Evolutionary conservation across 176 grass and related monocot genomes (phyloP).

Genomic region (Phoenix dactylifera): DNA sequence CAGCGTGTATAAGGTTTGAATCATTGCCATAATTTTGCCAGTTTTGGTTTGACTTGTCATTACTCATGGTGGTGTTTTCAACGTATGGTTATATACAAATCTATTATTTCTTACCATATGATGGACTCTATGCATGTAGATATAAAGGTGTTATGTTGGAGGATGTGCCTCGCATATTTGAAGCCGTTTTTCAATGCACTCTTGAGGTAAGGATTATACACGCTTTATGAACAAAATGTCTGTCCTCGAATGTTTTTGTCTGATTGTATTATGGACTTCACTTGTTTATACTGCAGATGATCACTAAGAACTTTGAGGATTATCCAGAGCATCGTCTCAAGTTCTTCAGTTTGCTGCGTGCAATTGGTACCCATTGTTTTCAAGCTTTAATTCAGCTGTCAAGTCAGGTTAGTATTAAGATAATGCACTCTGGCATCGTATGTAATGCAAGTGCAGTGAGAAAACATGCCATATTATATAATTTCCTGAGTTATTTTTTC

Average conservation of each 20-base stretch:
- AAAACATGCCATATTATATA: not conserved
- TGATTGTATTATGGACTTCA: slow-evolving; percentile 1
- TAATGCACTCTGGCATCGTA: not conserved
- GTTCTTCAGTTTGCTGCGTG: slow-evolving; percentile 90
- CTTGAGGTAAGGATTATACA: slow-evolving; percentile 53
- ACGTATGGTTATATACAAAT: too few species aligned
- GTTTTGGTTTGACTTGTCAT: too few species aligned
- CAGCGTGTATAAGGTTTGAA: too few species aligned
- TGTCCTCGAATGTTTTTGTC: not conserved
- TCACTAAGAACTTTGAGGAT: slow-evolving; percentile 98
- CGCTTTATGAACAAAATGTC: not conserved
- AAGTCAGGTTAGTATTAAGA: slow-evolving; percentile 52
- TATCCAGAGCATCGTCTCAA: slow-evolving; percentile 98
- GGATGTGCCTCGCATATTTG: slow-evolving; percentile 83
- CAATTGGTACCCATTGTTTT: slow-evolving; percentile 97
- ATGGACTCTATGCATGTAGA: slow-evolving; percentile 27
- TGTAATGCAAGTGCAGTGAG: too few species aligned
- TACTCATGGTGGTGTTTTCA: too few species aligned
- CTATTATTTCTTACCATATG: not conserved
- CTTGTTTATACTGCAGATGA: slow-evolving; percentile 57
- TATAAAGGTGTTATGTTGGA: slow-evolving; percentile 95
- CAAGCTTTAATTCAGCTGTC: slow-evolving; percentile 96
- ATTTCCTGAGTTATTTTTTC: not conserved
- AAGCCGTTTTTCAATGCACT: slow-evolving; percentile 98
- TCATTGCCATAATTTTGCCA: too few species aligned